Conservation (phyloP, 768 basidiomycete genomes). For the Tephrocybe sp. region DNA sequence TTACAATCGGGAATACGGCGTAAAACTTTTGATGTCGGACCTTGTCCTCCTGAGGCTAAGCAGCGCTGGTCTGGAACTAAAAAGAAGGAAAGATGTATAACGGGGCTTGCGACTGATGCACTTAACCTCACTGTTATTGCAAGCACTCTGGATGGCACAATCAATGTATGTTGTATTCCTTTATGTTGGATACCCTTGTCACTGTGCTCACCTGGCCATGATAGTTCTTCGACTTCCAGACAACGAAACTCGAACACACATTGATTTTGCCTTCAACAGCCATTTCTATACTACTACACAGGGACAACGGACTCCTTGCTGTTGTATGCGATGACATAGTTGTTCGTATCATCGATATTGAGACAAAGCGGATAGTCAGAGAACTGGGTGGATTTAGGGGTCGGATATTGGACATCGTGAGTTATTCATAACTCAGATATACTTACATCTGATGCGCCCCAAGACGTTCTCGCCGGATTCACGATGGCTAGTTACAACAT, state of each 20-base stretch:
- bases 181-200: neutral
- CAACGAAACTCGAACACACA: constrained; percentile 67
- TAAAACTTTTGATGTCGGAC: constrained; percentile 69
- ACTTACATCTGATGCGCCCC: neutral
- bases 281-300: constrained; percentile 72
- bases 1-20: constrained; percentile 92
- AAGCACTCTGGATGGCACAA: constrained; percentile 82
- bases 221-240: constrained; percentile 97
- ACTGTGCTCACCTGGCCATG: constrained; percentile 4
- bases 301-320: constrained; percentile 82
- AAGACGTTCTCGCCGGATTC: constrained; percentile 96
- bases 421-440: constrained; percentile 19
- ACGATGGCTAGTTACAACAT: constrained; percentile 86
- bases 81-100: constrained; percentile 55
- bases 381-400: constrained; percentile 84
- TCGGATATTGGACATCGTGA: constrained; percentile 85
- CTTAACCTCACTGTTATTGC: constrained; percentile 81
- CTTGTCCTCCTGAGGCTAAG: constrained; percentile 53
- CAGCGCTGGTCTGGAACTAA: constrained; percentile 40
- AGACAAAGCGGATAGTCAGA: constrained; percentile 83
- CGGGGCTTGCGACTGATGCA: constrained; percentile 82
- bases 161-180: constrained; percentile 61
- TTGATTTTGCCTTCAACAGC: constrained; percentile 65
- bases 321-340: constrained; percentile 82
- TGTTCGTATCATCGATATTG: constrained; percentile 87